Evolutionary conservation across 495 filamentous ascomycete species (phyloP).

Genomic region (Penicillium samsonianum): DNA sequence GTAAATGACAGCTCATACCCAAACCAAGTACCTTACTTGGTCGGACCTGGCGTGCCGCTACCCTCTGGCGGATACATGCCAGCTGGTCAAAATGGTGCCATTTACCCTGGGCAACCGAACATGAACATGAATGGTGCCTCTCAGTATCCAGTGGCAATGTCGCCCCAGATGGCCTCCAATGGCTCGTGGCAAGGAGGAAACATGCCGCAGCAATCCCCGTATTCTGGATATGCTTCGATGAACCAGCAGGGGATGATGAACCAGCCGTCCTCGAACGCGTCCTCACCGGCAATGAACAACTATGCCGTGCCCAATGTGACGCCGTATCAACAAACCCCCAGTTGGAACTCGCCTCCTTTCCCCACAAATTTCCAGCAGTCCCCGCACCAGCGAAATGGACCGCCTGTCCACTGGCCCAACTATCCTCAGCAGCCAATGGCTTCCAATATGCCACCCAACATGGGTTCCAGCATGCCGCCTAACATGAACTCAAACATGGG

Average conservation of each 20-base stretch:
- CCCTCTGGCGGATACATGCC: conserved; percentile 37
- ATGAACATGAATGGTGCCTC: conserved; percentile 39
- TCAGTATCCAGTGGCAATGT: conserved; percentile 41
- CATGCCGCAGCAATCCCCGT: conserved; percentile 43
- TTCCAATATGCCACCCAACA: conserved; percentile 36
- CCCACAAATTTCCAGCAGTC: conserved; percentile 46
- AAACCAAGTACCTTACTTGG: conserved; percentile 43
- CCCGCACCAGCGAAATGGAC: conserved; percentile 36
- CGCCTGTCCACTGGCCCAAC: conserved; percentile 40
- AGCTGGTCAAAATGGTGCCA: conserved; percentile 28
- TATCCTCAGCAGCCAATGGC: conserved; percentile 32
- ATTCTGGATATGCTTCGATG: conserved; percentile 42
- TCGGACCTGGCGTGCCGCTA: conserved; percentile 43
- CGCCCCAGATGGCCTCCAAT: conserved; percentile 42
- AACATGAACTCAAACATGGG: conserved; percentile 27
- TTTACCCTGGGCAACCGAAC: conserved; percentile 37
- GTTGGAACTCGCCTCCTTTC: conserved; percentile 41
- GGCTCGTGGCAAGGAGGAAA: conserved; percentile 42
- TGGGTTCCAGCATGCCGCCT: conserved; percentile 39
- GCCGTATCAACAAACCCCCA: conserved; percentile 33
- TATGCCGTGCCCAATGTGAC: conserved; percentile 37
- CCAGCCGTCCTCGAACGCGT: conserved; percentile 41
- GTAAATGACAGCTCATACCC: conserved; percentile 38
- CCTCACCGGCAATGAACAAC: conserved; percentile 47
- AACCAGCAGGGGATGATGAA: conserved; percentile 43